Evolutionary conservation across 179 eudicot species (phyloP).

Genomic region (Corrigiola litoralis): DNA sequence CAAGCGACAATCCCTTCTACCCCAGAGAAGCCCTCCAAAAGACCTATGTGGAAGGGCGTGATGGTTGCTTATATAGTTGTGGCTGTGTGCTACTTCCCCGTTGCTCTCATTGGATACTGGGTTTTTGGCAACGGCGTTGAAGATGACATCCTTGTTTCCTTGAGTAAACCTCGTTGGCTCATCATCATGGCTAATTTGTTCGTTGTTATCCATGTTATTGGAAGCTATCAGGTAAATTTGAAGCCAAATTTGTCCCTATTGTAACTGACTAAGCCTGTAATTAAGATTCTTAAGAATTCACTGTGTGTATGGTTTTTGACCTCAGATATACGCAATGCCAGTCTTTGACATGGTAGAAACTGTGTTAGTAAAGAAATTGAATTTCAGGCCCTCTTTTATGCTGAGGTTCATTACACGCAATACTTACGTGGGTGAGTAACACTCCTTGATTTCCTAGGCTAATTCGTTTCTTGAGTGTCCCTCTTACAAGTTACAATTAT

Average conservation of each 20-base stretch:
- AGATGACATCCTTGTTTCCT: slow-evolving; percentile 25
- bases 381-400: slow-evolving; percentile 26
- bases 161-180: slow-evolving; percentile 32
- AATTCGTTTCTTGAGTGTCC: neutral
- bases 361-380: slow-evolving; percentile 38
- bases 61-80: slow-evolving; percentile 37
- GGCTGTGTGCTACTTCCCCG: slow-evolving; percentile 40
- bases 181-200: slow-evolving; percentile 35
- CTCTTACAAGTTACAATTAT: neutral
- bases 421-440: slow-evolving; percentile 36
- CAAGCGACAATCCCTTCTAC: slow-evolving; percentile 46
- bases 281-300: neutral
- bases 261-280: neutral
- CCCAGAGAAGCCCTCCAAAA: slow-evolving; percentile 40
- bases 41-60: slow-evolving; percentile 42
- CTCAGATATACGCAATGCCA: slow-evolving; percentile 39
- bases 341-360: slow-evolving; percentile 46
- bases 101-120: slow-evolving; percentile 33
- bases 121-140: slow-evolving; percentile 27
- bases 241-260: neutral
- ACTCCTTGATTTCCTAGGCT: too few relatives aligned
- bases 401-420: slow-evolving; percentile 36
- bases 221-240: slow-evolving; percentile 35
- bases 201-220: slow-evolving; percentile 40
- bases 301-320: neutral